Conservation (phyloP, 805 yeast species). For the Cephaloascus albidus region DNA sequence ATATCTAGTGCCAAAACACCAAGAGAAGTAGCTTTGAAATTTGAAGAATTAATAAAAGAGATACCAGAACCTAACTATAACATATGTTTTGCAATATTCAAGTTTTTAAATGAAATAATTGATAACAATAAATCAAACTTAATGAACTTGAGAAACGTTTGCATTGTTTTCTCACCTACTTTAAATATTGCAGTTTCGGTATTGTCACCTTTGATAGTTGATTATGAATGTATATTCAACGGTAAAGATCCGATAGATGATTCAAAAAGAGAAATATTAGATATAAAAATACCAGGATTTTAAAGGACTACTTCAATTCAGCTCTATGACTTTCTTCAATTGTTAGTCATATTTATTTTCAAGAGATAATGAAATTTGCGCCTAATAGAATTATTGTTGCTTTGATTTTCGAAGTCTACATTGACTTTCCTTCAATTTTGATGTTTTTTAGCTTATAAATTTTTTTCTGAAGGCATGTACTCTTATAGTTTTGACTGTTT, state of each 20-base stretch:
- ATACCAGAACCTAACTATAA: slow-evolving; percentile 51
- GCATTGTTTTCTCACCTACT: slow-evolving; percentile 80
- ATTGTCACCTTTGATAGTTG: slow-evolving; percentile 49
- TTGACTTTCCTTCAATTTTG: too few relatives aligned
- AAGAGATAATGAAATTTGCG: too few relatives aligned
- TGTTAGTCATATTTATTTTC: too few relatives aligned
- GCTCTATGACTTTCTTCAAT: neutral
- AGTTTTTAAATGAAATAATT: slow-evolving; percentile 56
- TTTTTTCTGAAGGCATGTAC: too few relatives aligned
- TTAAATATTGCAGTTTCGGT: slow-evolving; percentile 57
- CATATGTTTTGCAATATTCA: slow-evolving; percentile 56
- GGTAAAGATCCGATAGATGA: slow-evolving; percentile 33
- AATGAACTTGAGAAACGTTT: slow-evolving; percentile 74
- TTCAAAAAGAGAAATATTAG: slow-evolving; percentile 36
- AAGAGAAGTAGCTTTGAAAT: neutral
- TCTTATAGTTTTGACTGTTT: too few relatives aligned
- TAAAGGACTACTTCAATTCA: slow-evolving; percentile 7
- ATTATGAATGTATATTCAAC: slow-evolving; percentile 54
- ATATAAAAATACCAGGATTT: slow-evolving; percentile 42
- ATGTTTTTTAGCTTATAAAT: too few relatives aligned
- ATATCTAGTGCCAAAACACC: slow-evolving; percentile 3
- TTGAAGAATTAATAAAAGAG: slow-evolving; percentile 20
- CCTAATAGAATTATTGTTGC: too few relatives aligned
- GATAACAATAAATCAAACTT: slow-evolving; percentile 56
- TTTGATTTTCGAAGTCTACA: too few relatives aligned